Evolutionary conservation across 306 rosid genomes (phyloP), one percentile per base, ranked within the genome.

Genomic region (Vigna mungo): DNA sequence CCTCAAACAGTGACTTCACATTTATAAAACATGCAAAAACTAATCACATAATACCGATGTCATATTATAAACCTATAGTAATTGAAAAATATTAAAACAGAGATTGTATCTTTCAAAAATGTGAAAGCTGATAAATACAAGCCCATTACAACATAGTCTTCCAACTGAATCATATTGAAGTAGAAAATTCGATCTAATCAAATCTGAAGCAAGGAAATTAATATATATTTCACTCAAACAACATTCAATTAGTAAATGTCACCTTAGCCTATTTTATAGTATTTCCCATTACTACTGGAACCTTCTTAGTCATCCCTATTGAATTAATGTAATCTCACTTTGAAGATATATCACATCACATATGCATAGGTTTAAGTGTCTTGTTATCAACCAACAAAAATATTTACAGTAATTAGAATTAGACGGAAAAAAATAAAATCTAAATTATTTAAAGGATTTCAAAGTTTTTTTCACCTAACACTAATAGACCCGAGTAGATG

Each of bases 61-160:
- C 69, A 73, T 73, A 73, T 80, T 32, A 73, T 53, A 48, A 77
- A 79, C 73, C 25, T 72, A 23, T 43, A 65, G 69, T 55, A 43
- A 9, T 58, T 64, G 43, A 27, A 43, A 65, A 43, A 14, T 67
- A 55, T 73, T 66, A 68, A 44, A 58, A 51, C 41, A 9, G 17
- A 49, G 68, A 51, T 39, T 81, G 18, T 39, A 47, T 58, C 56
- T 74, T 21, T 60, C 59, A 15, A 32, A 41, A 71, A 74, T 37
- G 16, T 69, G 76, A 69, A 58, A 43, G 20, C 25, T 18, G 41
- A 46, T 68, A 56, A 68, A 78, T 68, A 44, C 10, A 20, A 62
- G 49, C 47, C 7, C 47, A 27, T 13, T 55, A 17, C 34, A 44
- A 27, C 8, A 6, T 51, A 68, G 13, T 44, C 34, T 68, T 55